These are phyloP conservation scores for Solanum rostratum DNA, from an alignment of 257 asterid genomes.

Conservation along the genomic window DNA sequence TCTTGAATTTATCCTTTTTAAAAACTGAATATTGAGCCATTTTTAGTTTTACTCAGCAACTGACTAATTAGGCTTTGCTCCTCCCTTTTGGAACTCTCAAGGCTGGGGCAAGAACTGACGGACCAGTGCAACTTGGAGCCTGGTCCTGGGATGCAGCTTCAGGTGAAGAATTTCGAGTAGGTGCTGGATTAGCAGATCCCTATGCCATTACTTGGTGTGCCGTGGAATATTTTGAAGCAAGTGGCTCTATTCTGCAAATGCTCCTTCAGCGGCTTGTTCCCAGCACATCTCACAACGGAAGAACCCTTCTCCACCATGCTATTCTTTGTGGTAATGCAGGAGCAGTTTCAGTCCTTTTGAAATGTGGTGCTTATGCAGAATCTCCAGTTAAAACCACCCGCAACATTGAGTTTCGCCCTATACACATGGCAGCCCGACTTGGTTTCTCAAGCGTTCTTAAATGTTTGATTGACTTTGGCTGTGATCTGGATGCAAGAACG, in stretches of 20 bases:
- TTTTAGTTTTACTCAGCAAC: background rate
- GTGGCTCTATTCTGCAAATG: conserved; percentile 50
- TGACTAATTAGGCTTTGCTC: background rate
- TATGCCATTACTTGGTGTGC: conserved; percentile 73
- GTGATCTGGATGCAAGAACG: conserved; percentile 49
- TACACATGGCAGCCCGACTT: conserved; percentile 67
- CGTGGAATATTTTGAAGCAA: conserved; percentile 69
- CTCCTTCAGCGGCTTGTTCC: conserved; percentile 42
- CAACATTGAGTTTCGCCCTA: conserved; percentile 35
- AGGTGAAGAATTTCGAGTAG: conserved; percentile 79
- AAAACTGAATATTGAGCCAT: background rate
- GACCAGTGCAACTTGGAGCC: conserved; percentile 57
- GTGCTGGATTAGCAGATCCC: conserved; percentile 78
- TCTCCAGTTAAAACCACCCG: conserved; percentile 37
- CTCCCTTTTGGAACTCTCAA: background rate
- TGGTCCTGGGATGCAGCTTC: conserved; percentile 82
- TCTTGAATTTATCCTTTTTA: background rate
- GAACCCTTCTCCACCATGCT: conserved; percentile 76
- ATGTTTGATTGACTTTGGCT: conserved; percentile 39
- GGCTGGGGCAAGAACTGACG: conserved; percentile 59
- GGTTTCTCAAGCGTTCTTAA: conserved; percentile 40
- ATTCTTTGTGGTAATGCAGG: conserved; percentile 44
- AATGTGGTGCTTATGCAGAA: conserved; percentile 40
- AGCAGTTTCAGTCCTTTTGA: conserved; percentile 43
- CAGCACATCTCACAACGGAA: conserved; percentile 28